Base-by-base conservation (phyloP, 345 rosid genomes). In the Lepidium didymum region DNA sequence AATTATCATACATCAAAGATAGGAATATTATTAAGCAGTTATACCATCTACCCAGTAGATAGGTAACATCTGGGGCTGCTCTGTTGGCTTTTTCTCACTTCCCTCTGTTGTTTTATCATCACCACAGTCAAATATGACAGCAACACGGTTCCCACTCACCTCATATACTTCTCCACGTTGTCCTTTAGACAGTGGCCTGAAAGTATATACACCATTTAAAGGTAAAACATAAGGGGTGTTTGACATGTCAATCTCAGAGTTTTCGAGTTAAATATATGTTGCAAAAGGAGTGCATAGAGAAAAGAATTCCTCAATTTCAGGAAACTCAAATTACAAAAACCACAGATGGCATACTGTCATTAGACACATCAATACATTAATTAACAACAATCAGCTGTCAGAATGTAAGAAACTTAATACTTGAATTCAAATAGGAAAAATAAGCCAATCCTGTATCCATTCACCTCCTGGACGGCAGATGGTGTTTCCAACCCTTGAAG, bases 121-220 rank as follows among this genome's bases (percentile, higher is more conserved):
- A 57, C 69, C 34, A 35, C 66, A 50, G 67, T 89, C 93, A 80
- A 89, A 84, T 77, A 91, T 80, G 63, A 95, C 88, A 59, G 93
- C 96, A 64, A 77, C 96, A 61, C 76, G 81, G 62, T 85, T 82
- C 62, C 95, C 90, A 64, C 75, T 82, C 78, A 91, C 89, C 83
- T 89, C 96, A 65, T 83, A 87, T 35, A 95, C 89, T 79, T 83
- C 93, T 55, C 99, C 99, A 43, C 85, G 84, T 71, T 88, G 96
- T 74, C 99, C 99, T 6, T 47, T 80, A 59, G 87, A 77, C 74
- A 91, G 51, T 63, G 80, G 78, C 90, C 97, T 95, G 85, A 66
- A 81, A 64, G 75, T 36, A 70, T 40, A 56, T 37, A 59, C 35
- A 69, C 46, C 63, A 31, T 56, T 69, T 63, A 64, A 56, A 55